Evolutionary conservation across 2,329 filamentous ascomycete genomes (phyloP).

Genomic region (Stemphylium lycopersici): DNA sequence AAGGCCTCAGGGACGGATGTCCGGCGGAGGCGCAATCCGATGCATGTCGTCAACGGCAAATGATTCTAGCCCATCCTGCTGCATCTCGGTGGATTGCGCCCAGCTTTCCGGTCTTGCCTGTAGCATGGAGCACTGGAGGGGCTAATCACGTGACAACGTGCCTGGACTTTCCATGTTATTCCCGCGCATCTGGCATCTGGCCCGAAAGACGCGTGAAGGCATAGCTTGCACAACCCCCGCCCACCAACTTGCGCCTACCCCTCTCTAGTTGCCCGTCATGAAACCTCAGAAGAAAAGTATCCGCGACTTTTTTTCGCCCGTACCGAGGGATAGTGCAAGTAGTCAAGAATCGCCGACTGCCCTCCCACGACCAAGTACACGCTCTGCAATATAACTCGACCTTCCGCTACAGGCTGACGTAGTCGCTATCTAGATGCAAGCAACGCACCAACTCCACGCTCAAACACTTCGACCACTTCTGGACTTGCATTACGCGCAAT

Average conservation of each 20-base stretch:
- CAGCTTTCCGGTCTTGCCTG: neutral
- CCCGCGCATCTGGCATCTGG: neutral
- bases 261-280: constrained; percentile 10
- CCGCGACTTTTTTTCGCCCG: constrained; percentile 56
- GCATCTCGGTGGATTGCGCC: constrained; percentile 2
- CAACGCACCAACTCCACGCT: neutral
- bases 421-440: constrained; percentile 7
- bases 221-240: constrained; percentile 1
- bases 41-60: constrained; percentile 20
- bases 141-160: constrained; percentile 25
- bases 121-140: neutral
- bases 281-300: constrained; percentile 45
- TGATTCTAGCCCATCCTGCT: constrained; percentile 2
- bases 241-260: constrained; percentile 1
- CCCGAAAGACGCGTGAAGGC: constrained; percentile 13
- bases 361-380: constrained; percentile 32
- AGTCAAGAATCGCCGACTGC: constrained; percentile 15
- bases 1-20: constrained; percentile 16
- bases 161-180: neutral
- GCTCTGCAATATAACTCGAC: neutral
- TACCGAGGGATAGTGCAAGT: constrained; percentile 30
- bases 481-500: neutral
- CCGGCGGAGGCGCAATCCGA: constrained; percentile 25
- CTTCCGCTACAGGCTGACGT: constrained; percentile 3
- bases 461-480: neutral